Base-by-base conservation (phyloP, 768 basidiomycete genomes). In the Leucocoprinus leucothites region DNA sequence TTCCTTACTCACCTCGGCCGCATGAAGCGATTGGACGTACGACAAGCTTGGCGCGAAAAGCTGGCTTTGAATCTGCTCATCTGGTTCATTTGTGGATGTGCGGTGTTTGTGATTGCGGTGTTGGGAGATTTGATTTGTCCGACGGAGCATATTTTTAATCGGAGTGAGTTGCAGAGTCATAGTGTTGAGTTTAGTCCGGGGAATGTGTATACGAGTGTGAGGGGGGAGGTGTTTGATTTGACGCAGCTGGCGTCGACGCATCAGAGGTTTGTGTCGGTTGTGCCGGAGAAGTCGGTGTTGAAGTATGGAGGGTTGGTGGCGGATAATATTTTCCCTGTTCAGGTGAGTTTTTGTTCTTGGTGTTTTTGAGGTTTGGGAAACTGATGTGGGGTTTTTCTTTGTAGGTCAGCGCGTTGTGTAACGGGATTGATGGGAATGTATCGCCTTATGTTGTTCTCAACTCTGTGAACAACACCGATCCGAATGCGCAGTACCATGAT, bases 21-120 rank as follows among this genome's bases (percentile, higher is more conserved):
- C 25, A 97, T 98, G 94, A 97, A 98, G 73, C 87, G 96, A 6
- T 69, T 87, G 59, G 97, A 99, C 63, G 79, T 99, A 21, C 84
- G 89, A 22, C 94, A 98, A 69, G 97, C 97, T 1, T 99, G 97
- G 97, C 77, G 96, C 56, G 97, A 98, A 72, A 98, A 99, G 70
- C 77, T 98, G 1, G 91, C 93, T 2, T 81, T 98, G 65, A 98
- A 98, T 69, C 70, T 99, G 56, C 75, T 99, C 71, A 98, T 99
- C 63, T 98, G 95, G 96, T 84, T 97, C 65, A 76, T 91, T 26
- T 98, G 94, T 59, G 87, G 70, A n/a, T 84, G 84, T 62, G 87
- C 93, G 0, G 79, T 94, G 45, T 98, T 99, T 69, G 89, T 99
- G 64, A 95, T 98, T 64, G 92, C 91, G 9, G 69, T 95, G 22